A percentile compares a stretch with the other conserved stretches of the same genome.
Evolutionary conservation across 148 eudicot genomes (phyloP).

Genomic region (Silene uniflora): DNA sequence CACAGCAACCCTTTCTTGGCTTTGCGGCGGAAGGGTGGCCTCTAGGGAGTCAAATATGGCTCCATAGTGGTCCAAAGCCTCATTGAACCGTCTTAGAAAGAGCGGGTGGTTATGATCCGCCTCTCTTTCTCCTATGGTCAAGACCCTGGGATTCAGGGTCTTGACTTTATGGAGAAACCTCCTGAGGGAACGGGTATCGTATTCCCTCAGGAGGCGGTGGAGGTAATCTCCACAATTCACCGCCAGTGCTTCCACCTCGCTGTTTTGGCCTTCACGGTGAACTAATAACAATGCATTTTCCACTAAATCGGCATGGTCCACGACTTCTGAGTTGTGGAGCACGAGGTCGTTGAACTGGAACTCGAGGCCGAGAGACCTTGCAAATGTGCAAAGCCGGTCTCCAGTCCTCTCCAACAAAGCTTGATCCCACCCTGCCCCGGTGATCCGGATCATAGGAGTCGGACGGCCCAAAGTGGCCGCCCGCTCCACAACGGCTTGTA

Average conservation of each 20-base stretch:
- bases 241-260: constrained; percentile 45
- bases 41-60: constrained; percentile 74
- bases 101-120: constrained; percentile 62
- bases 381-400: constrained; percentile 61
- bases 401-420: constrained; percentile 53
- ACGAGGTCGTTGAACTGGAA: constrained; percentile 34
- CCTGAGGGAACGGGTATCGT: constrained; percentile 35
- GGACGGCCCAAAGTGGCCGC: constrained; percentile 25
- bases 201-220: constrained; percentile 55
- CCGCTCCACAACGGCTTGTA: constrained; percentile 68
- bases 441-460: constrained; percentile 52
- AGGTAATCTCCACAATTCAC: constrained; percentile 69
- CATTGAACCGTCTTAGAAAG: constrained; percentile 41
- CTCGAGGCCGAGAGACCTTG: constrained; percentile 52
- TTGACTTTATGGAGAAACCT: constrained; percentile 52
- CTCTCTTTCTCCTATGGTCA: constrained; percentile 71
- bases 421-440: constrained; percentile 56
- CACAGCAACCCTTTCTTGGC: constrained; percentile 61
- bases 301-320: constrained; percentile 24
- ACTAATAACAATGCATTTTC: constrained; percentile 7
- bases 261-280: constrained; percentile 6
- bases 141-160: constrained; percentile 56
- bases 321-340: constrained; percentile 29
- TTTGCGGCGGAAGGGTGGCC: constrained; percentile 79
- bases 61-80: constrained; percentile 60